Percentiles rank a stretch among this genome's conserved stretches.
These are phyloP conservation scores for Petasospora rhodanensis DNA, from an alignment of 1,139 yeast species.

Conservation along the genomic window DNA sequence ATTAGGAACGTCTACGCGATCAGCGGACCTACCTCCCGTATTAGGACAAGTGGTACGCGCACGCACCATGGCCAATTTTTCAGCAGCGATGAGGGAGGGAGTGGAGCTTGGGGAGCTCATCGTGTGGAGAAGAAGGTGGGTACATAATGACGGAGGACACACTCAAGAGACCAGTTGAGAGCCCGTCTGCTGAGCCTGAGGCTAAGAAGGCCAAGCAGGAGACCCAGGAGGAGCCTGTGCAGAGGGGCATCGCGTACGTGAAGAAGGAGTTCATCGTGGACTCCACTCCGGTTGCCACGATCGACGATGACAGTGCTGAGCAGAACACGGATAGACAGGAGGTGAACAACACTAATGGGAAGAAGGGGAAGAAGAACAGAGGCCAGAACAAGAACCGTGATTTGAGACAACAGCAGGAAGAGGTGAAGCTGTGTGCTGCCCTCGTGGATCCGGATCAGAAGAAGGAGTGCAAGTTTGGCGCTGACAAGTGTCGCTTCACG, in stretches of 20 bases:
- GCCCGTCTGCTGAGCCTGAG: slow-evolving; percentile 12
- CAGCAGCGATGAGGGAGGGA: too few species aligned
- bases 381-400: slow-evolving; percentile 93
- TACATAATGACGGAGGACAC: slow-evolving; percentile 16
- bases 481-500: slow-evolving; percentile 65
- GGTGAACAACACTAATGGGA: slow-evolving; percentile 42
- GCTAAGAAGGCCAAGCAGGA: slow-evolving; percentile 16
- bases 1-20: too few species aligned
- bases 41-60: too few species aligned
- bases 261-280: slow-evolving; percentile 56
- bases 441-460: slow-evolving; percentile 46
- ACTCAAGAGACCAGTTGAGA: slow-evolving; percentile 21
- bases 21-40: too few species aligned
- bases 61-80: too few species aligned
- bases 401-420: slow-evolving; percentile 64
- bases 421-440: slow-evolving; percentile 61
- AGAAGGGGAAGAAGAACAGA: slow-evolving; percentile 48
- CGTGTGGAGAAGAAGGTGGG: not conserved
- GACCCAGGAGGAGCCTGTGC: slow-evolving; percentile 9
- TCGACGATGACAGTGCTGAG: slow-evolving; percentile 30
- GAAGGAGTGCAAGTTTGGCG: slow-evolving; percentile 60
- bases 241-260: slow-evolving; percentile 60
- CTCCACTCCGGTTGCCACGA: slow-evolving; percentile 14
- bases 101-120: too few species aligned
- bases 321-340: slow-evolving; percentile 31